Percentiles rank a stretch among this genome's conserved stretches.
Conservation (phyloP, 495 filamentous ascomycete species). For the Diplogelasinospora grovesii region DNA sequence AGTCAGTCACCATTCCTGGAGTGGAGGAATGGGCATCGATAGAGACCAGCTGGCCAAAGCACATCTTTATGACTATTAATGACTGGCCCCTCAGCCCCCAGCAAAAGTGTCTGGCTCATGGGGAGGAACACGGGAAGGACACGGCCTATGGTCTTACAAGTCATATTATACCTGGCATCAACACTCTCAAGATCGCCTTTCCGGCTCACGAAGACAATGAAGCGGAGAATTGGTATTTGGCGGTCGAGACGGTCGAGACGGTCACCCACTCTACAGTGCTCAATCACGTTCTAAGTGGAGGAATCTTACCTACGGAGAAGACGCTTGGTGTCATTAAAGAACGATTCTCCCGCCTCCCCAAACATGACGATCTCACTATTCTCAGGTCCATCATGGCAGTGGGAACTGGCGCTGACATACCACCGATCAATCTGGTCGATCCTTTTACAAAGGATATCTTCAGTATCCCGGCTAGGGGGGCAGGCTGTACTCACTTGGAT, state of each 20-base stretch:
- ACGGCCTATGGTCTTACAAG: conserved; percentile 66
- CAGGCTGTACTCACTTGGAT: conserved; percentile 57
- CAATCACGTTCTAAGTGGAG: conserved; percentile 26
- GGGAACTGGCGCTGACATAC: too few species aligned
- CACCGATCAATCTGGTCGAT: conserved; percentile 67
- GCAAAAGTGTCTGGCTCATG: conserved; percentile 54
- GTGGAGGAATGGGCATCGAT: conserved; percentile 52
- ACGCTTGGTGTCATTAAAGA: conserved; percentile 44
- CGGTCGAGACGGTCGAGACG: conserved; percentile 56
- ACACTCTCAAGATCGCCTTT: conserved; percentile 51
- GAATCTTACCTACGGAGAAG: conserved; percentile 25
- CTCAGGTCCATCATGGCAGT: too few species aligned
- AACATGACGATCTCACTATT: conserved; percentile 63
- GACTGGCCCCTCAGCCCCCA: conserved; percentile 47
- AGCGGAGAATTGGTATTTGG: conserved; percentile 44
- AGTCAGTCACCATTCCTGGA: conserved; percentile 11
- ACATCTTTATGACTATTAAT: conserved; percentile 67
- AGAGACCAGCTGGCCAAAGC: conserved; percentile 65
- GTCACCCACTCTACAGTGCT: conserved; percentile 45
- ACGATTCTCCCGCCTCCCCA: conserved; percentile 32
- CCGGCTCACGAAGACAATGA: conserved; percentile 34
- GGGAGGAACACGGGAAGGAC: conserved; percentile 72
- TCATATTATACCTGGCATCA: conserved; percentile 45
- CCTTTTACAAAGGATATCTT: conserved; percentile 68
- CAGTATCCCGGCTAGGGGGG: conserved; percentile 60